Conservation (phyloP, 208 protist genomes). For the Zelonia costaricensis region DNA sequence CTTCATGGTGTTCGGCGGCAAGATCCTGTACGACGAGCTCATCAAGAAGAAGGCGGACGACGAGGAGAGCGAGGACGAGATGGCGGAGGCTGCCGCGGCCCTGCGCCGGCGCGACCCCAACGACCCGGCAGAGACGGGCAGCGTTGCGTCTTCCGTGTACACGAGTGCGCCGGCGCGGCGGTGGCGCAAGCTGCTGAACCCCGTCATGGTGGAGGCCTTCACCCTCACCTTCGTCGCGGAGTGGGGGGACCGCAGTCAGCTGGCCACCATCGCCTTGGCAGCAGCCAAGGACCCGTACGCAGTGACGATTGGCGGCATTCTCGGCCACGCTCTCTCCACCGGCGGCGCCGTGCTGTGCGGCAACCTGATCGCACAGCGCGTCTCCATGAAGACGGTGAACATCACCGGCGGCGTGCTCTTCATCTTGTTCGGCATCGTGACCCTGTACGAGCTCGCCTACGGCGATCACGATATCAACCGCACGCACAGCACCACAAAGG, state of each 20-base stretch:
- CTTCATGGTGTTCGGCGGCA: constrained; percentile 91
- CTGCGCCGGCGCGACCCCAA: constrained; percentile 74
- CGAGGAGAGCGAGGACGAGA: constrained; percentile 86
- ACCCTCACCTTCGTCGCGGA: constrained; percentile 96
- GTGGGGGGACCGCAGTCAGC: constrained; percentile 97
- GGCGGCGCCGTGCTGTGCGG: constrained; percentile 92
- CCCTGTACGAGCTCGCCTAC: constrained; percentile 56
- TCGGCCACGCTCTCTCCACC: constrained; percentile 96
- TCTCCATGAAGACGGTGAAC: constrained; percentile 83
- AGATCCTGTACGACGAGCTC: constrained; percentile 86
- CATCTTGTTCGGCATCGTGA: constrained; percentile 72
- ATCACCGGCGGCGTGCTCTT: constrained; percentile 82
- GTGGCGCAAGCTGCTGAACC: constrained; percentile 56
- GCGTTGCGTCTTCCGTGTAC: constrained; percentile 37
- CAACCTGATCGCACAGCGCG: constrained; percentile 72
- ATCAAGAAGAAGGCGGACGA: constrained; percentile 49
- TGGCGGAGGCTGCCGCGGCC: constrained; percentile 82
- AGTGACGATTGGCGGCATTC: constrained; percentile 92
- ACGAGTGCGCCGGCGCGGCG: constrained; percentile 41
- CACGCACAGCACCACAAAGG: constrained; percentile 7
- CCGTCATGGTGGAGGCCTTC: constrained; percentile 93
- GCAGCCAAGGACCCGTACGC: constrained; percentile 92
- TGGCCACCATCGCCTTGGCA: constrained; percentile 94
- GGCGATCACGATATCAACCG: constrained; percentile 35
- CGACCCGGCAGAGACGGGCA: constrained; percentile 68